Evolutionary conservation across 306 rosid species (phyloP).

Genomic region (Vachellia collinsii): DNA sequence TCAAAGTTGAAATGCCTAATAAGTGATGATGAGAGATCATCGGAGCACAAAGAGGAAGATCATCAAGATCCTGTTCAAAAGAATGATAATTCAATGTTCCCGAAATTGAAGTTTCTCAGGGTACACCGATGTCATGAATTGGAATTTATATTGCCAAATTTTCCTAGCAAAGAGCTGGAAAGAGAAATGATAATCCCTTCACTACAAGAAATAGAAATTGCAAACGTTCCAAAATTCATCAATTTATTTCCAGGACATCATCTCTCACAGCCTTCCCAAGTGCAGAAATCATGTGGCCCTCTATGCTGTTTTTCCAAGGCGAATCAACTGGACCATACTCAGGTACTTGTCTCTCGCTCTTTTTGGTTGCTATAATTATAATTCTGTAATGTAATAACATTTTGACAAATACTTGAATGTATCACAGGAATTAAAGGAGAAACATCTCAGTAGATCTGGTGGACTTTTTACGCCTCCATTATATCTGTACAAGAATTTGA

Average conservation of each 20-base stretch:
- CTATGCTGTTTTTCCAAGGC: background rate
- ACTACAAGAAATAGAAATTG: background rate
- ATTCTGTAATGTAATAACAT: background rate
- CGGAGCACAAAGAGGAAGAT: background rate
- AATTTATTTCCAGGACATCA: background rate
- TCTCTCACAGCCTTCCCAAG: background rate
- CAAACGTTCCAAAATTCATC: background rate
- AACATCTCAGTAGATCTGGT: background rate
- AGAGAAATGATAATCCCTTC: background rate
- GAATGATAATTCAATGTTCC: conserved; percentile 4
- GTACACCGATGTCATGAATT: conserved; percentile 20
- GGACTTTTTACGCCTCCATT: background rate
- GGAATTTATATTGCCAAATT: conserved; percentile 30
- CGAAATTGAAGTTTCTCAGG: conserved; percentile 25
- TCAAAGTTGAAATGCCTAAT: background rate
- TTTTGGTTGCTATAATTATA: background rate
- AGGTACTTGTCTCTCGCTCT: background rate
- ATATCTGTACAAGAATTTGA: background rate
- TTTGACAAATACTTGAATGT: background rate
- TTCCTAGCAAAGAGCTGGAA: conserved; percentile 29
- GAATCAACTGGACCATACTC: background rate
- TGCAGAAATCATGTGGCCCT: background rate
- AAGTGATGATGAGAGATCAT: background rate
- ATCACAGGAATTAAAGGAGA: background rate
- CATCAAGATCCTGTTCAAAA: background rate